Percentiles rank a stretch among this genome's conserved stretches.
These are phyloP conservation scores for Candida freyschussii DNA, from an alignment of 1,139 yeast genomes.

Conservation along the genomic window DNA sequence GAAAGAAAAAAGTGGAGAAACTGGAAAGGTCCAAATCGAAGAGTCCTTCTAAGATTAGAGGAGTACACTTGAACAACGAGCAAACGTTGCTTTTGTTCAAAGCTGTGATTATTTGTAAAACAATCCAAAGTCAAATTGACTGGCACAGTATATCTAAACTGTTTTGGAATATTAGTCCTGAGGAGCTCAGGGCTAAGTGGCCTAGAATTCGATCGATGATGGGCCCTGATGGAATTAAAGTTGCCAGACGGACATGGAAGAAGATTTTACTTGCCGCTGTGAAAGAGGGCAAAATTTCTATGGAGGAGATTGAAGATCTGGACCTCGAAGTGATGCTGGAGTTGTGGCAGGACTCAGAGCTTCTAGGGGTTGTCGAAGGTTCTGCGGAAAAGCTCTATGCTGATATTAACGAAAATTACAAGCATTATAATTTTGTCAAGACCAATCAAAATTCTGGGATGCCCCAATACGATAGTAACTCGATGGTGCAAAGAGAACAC, in stretches of 20 bases:
- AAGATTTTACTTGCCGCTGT: conserved; percentile 48
- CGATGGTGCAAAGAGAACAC: conserved; percentile 55
- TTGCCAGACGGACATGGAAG: conserved; percentile 58
- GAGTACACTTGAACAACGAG: conserved; percentile 28
- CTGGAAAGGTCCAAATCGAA: no score
- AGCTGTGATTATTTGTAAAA: conserved; percentile 58
- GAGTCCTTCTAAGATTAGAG: conserved; percentile 14
- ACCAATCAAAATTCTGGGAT: conserved; percentile 22
- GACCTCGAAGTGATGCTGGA: conserved; percentile 47
- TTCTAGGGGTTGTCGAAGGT: conserved; percentile 16
- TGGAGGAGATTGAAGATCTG: conserved; percentile 42
- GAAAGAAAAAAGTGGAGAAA: neutral
- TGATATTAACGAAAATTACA: conserved; percentile 30
- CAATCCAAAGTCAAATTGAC: conserved; percentile 47
- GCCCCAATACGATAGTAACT: conserved; percentile 24
- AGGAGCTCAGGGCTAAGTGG: conserved; percentile 52
- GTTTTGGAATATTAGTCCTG: conserved; percentile 37
- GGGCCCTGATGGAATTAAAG: conserved; percentile 51
- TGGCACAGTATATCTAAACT: conserved; percentile 51
- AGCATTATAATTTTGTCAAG: conserved; percentile 25
- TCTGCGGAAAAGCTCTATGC: conserved; percentile 27
- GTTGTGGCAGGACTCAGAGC: conserved; percentile 54
- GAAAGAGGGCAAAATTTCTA: conserved; percentile 42
- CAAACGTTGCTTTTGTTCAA: conserved; percentile 50
- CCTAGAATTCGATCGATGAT: conserved; percentile 48